Base-by-base conservation (phyloP, 176 grass and related monocot species). In the Chrysopogon serrulatus region DNA sequence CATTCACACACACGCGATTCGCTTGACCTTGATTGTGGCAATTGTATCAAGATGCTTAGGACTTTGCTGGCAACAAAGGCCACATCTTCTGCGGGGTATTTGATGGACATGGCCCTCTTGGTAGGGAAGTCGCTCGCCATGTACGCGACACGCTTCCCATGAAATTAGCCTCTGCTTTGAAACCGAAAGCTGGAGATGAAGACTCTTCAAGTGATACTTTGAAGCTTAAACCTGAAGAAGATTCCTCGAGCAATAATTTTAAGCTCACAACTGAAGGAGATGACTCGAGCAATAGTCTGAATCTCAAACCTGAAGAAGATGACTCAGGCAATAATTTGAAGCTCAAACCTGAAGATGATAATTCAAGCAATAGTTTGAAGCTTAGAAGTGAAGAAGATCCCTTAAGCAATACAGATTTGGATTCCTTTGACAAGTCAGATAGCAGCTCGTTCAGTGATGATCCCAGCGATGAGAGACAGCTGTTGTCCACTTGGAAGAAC, bases 61-160 rank as follows among this genome's bases (percentile, higher is more conserved):
- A 89, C 34, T 94, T 92, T 80, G 90, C 73, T 53, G 95, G 88
- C 59, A 83, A 87, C 9, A 87, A 92, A 74, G 88, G 76, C 26
- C 84, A 83, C 19, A 83, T 94, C 75, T 97, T 97, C 81, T 92
- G 90, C 17, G 92, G 92, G 6, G 85, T 90, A 3, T 94, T 94
- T 49, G 95, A 97, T 66, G 95, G 95, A 0, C 95, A 97, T 45
- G 95, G 95, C 7, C 92, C 86, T 5, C 88, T 73, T 3, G 95
- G 95, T 54, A 86, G 93, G 31, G 89, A 92, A 16, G 95, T 97
- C 7, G 87, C 95, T 14, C 76, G 88, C 30, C 76, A 83, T 74
- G 90, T 94, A 19, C 85, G 95, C 0, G 92, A 92, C 65, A 27
- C 37, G 34, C 85, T 97, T 36, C 92, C 95, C 1, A 30, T 40